These are phyloP conservation scores for Colletotrichum filicis DNA, from an alignment of 2,329 filamentous ascomycete genomes.

Conservation along the genomic window DNA sequence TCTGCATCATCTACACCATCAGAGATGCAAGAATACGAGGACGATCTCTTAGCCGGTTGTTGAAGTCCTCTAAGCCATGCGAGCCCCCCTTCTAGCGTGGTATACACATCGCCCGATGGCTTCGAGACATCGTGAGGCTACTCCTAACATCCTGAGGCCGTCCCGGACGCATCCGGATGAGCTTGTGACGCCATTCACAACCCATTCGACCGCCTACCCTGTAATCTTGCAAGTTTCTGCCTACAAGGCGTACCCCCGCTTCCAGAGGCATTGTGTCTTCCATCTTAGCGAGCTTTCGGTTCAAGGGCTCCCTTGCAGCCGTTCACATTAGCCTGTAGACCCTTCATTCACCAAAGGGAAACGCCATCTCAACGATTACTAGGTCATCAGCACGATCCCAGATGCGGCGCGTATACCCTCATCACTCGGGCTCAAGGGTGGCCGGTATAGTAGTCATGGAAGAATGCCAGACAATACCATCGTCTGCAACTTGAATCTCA, in stretches of 20 bases:
- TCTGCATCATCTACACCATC: not conserved
- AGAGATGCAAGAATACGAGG: slow-evolving; percentile 1
- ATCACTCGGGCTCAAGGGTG: not conserved
- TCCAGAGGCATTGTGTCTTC: not conserved
- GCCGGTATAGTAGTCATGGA: not conserved
- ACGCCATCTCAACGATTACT: not conserved
- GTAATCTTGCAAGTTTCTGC: not conserved
- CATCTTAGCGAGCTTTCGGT: not conserved
- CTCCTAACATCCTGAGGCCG: not conserved
- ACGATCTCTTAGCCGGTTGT: not conserved
- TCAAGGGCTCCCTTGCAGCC: slow-evolving; percentile 8
- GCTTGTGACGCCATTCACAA: not conserved
- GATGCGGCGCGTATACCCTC: not conserved
- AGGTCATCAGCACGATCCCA: not conserved
- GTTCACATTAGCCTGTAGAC: slow-evolving; percentile 1
- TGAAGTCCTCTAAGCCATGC: not conserved
- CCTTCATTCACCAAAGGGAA: not conserved
- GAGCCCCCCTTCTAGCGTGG: not conserved
- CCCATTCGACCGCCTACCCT: not conserved
- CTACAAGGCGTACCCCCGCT: not conserved
- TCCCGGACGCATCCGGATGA: slow-evolving; percentile 4
- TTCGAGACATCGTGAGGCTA: slow-evolving; percentile 13
- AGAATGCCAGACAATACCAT: not conserved
- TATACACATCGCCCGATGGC: not conserved
- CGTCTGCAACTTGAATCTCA: not conserved